Conservation (phyloP, 495 filamentous ascomycete genomes). For the Podospora tetraspora region DNA sequence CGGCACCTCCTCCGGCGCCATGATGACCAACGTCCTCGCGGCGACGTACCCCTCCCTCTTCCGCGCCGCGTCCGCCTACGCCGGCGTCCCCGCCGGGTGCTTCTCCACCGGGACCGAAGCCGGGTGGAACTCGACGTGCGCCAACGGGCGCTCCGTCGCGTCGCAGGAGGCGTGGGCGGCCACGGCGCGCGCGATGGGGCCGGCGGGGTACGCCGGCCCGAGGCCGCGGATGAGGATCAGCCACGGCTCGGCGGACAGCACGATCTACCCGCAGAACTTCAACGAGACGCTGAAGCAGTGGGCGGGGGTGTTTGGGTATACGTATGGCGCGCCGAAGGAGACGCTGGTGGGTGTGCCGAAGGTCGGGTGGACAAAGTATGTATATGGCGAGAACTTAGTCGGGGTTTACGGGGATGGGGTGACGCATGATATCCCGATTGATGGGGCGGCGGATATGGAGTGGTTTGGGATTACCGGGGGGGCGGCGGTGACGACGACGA, state of each 20-base stretch:
- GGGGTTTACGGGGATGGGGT: conserved; percentile 35
- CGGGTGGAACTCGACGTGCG: conserved; percentile 44
- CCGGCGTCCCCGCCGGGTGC: conserved; percentile 58
- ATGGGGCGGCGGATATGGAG: conserved; percentile 28
- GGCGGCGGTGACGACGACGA: not conserved
- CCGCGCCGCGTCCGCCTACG: conserved; percentile 50
- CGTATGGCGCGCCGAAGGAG: conserved; percentile 28
- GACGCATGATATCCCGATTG: conserved; percentile 30
- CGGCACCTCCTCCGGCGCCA: conserved; percentile 50
- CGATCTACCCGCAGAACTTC: conserved; percentile 46
- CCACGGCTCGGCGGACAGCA: conserved; percentile 47
- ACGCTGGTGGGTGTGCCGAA: conserved; percentile 28
- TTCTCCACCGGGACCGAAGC: conserved; percentile 43
- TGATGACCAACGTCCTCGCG: conserved; percentile 50
- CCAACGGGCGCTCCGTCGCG: conserved; percentile 37
- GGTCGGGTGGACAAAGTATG: conserved; percentile 38
- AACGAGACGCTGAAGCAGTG: conserved; percentile 51
- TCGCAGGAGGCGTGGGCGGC: conserved; percentile 41
- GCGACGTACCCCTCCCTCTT: conserved; percentile 55
- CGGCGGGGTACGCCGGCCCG: conserved; percentile 41
- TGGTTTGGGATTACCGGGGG: conserved; percentile 32
- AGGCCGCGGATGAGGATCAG: conserved; percentile 53
- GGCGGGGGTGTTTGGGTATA: conserved; percentile 43
- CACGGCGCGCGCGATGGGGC: conserved; percentile 44
- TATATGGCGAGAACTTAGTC: conserved; percentile 42